These are phyloP conservation scores for Phytophthora macrochlamydospora DNA, from an alignment of 352 stramenopile species.

Conservation along the genomic window DNA sequence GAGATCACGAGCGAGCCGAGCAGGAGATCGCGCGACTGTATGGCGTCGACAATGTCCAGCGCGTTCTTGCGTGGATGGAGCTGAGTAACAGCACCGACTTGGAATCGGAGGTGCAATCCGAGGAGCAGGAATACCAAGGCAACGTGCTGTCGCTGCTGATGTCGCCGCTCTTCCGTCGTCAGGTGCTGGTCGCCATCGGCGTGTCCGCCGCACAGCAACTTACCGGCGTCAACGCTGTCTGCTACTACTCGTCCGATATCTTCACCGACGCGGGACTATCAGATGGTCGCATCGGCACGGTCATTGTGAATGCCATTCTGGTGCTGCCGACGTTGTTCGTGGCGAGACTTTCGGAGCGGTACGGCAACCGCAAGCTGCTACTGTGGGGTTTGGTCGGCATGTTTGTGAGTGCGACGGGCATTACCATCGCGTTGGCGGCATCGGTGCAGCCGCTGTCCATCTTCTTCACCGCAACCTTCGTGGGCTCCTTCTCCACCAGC, in stretches of 20 bases:
- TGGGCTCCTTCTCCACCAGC: constrained; percentile 48
- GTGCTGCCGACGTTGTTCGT: constrained; percentile 39
- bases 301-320: constrained; percentile 32
- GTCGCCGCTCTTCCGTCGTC: constrained; percentile 34
- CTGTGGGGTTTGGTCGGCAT: constrained; percentile 51
- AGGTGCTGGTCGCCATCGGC: constrained; percentile 45
- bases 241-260: constrained; percentile 68
- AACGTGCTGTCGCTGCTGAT: constrained; percentile 11
- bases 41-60: constrained; percentile 24
- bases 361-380: constrained; percentile 49
- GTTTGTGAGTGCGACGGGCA: constrained; percentile 52
- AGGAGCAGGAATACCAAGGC: constrained; percentile 14
- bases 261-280: constrained; percentile 55
- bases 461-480: constrained; percentile 52
- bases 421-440: constrained; percentile 44
- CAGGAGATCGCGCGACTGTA: constrained; percentile 32
- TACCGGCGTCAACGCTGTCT: constrained; percentile 68
- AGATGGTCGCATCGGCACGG: constrained; percentile 50
- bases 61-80: constrained; percentile 36
- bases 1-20: constrained; percentile 21
- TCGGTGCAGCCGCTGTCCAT: constrained; percentile 44
- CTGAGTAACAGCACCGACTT: constrained; percentile 8
- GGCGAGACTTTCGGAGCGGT: constrained; percentile 37
- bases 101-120: constrained; percentile 6
- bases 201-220: constrained; percentile 54